These are phyloP conservation scores for Pyrus pyrifolia DNA, from an alignment of 306 rosid species.

Conservation along the genomic window DNA sequence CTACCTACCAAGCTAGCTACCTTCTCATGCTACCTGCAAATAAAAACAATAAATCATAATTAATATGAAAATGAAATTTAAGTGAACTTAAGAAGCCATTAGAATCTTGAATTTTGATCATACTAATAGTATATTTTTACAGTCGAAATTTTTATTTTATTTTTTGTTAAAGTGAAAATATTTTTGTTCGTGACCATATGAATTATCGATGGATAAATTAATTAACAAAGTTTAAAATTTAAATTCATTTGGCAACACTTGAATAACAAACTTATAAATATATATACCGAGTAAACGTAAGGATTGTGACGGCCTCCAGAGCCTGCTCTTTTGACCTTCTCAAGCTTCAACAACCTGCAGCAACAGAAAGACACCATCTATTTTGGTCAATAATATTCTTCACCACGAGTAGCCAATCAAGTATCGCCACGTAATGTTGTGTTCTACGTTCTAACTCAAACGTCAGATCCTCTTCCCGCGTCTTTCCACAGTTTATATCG, in stretches of 20 bases:
- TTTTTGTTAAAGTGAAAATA: too few species aligned
- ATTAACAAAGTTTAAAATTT: too few species aligned
- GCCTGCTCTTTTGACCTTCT: slow-evolving; percentile 29
- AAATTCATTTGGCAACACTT: too few species aligned
- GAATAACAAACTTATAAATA: not conserved
- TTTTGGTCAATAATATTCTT: not conserved
- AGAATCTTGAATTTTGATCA: too few species aligned
- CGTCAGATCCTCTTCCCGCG: not conserved
- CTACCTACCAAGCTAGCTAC: not conserved
- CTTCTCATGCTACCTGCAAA: slow-evolving; percentile 21
- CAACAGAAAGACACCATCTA: not conserved
- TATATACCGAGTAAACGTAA: slow-evolving; percentile 24
- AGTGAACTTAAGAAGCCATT: not conserved
- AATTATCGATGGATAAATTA: too few species aligned
- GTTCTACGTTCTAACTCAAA: not conserved
- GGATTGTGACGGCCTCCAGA: slow-evolving; percentile 32
- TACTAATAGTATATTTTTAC: not conserved
- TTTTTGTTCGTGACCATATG: too few species aligned
- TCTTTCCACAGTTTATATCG: not conserved
- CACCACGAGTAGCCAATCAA: not conserved
- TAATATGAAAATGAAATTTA: not conserved
- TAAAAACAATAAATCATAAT: not conserved
- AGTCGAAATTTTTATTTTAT: too few species aligned
- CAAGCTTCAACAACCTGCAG: slow-evolving; percentile 24
- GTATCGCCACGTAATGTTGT: not conserved